These are phyloP conservation scores for Cephalotrichum gorgonifer DNA, from an alignment of 2,329 filamentous ascomycete species.

Conservation along the genomic window DNA sequence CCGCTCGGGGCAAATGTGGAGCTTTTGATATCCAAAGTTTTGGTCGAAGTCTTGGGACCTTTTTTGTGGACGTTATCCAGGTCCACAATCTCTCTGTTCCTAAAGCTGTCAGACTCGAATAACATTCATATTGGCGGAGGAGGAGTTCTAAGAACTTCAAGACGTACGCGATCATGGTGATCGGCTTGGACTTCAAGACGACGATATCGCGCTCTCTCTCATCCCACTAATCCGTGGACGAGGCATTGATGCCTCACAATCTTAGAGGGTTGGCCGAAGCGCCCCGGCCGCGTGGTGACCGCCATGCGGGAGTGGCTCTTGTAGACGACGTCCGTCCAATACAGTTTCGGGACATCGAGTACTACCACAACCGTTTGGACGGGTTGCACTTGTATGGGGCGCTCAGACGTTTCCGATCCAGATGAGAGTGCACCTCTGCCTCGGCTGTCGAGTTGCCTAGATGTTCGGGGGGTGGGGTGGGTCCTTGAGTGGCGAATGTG, in stretches of 20 bases:
- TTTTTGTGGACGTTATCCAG: constrained; percentile 1
- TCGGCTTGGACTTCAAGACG: not conserved
- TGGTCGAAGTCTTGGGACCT: not conserved
- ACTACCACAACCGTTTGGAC: not conserved
- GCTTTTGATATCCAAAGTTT: not conserved
- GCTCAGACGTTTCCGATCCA: not conserved
- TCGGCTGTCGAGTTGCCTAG: not conserved
- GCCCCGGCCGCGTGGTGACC: not conserved
- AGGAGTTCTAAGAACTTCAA: too few relatives aligned
- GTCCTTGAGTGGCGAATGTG: not conserved
- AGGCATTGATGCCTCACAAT: not conserved
- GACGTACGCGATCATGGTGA: not conserved
- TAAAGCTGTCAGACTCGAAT: not conserved
- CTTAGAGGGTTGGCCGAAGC: not conserved
- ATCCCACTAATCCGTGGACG: not conserved
- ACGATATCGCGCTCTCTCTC: not conserved
- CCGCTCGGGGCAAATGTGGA: not conserved
- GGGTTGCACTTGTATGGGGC: not conserved
- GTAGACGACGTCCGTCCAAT: too few relatives aligned
- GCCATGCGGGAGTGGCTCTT: not conserved
- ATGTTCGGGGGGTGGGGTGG: not conserved
- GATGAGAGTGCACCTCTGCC: not conserved
- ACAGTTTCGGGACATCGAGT: not conserved
- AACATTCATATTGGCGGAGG: not conserved
- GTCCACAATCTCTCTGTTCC: not conserved